phyloP scores from a whole-genome alignment of 2,329 filamentous ascomycete genomes.

The Annulohypoxylon truncatum region DNA sequence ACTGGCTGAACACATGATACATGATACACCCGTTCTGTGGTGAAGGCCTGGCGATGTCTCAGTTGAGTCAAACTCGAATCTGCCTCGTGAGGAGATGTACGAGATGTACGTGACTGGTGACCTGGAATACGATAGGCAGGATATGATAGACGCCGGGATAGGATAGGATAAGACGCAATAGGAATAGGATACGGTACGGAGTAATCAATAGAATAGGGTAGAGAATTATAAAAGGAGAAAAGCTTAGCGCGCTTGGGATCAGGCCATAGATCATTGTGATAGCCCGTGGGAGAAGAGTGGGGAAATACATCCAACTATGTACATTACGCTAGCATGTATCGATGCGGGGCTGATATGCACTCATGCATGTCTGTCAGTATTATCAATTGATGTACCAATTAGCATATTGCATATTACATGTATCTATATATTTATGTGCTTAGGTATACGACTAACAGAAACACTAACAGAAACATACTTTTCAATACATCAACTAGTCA shows the following conservation, averaged over 20 bases:
- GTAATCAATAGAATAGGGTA: conserved; percentile 20
- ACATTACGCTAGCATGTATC: too few relatives aligned
- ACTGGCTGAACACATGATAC: conserved; percentile 26
- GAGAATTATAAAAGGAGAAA: conserved; percentile 37
- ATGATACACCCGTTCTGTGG: conserved; percentile 16
- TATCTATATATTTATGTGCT: background rate
- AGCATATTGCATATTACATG: conserved; percentile 11
- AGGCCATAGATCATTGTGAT: conserved; percentile 43
- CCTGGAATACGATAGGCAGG: conserved; percentile 5
- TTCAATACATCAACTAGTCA: background rate
- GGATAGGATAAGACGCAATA: background rate
- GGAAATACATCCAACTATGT: too few relatives aligned
- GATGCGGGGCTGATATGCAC: conserved; percentile 45
- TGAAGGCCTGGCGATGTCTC: conserved; percentile 24
- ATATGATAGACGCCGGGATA: background rate
- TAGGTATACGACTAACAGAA: background rate
- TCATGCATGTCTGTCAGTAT: conserved; percentile 31
- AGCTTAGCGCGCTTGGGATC: conserved; percentile 43
- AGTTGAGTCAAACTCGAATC: conserved; percentile 5
- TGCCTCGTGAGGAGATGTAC: conserved; percentile 26
- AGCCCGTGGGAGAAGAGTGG: conserved; percentile 45
- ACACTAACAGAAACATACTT: background rate
- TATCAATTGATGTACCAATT: background rate
- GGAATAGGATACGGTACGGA: conserved; percentile 12
- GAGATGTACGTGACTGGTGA: conserved; percentile 24